A percentile compares a stretch with the other conserved stretches of the same genome.
phyloP scores from a whole-genome alignment of 495 filamentous ascomycete genomes.

The Aspergillus egyptiacus region DNA sequence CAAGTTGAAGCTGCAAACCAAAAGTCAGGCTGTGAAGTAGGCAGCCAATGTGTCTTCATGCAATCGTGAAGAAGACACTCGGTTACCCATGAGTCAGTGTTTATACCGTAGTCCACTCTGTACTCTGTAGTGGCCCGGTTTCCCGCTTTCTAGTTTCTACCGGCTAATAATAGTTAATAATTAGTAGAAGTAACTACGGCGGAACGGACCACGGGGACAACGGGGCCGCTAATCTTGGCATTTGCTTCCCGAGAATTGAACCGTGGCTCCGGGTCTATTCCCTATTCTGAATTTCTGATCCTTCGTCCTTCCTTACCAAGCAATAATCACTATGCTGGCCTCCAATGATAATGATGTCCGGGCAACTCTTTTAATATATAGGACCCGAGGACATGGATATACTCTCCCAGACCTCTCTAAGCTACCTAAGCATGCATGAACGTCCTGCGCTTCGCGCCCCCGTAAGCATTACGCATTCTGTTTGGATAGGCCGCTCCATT shows the following conservation, averaged over 20 bases:
- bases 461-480: background rate
- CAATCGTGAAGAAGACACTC: too few species aligned
- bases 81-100: too few species aligned
- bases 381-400: slow-evolving; percentile 29
- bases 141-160: too few species aligned
- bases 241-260: slow-evolving; percentile 34
- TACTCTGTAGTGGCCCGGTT: too few species aligned
- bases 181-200: too few species aligned
- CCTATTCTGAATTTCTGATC: too few species aligned
- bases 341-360: slow-evolving; percentile 8
- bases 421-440: slow-evolving; percentile 26
- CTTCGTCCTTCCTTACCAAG: slow-evolving; percentile 12
- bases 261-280: slow-evolving; percentile 42
- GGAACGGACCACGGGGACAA: slow-evolving; percentile 1
- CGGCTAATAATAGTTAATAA: too few species aligned
- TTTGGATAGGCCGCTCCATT: background rate
- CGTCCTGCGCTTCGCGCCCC: slow-evolving; percentile 17
- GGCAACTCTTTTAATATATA: slow-evolving; percentile 8
- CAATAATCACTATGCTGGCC: slow-evolving; percentile 6
- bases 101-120: too few species aligned
- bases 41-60: too few species aligned
- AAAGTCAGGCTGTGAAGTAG: too few species aligned
- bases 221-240: slow-evolving; percentile 15
- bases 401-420: slow-evolving; percentile 10
- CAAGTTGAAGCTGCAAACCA: too few species aligned